Base-by-base conservation (phyloP, 495 filamentous ascomycete species). In the Amphirosellinia nigrospora region DNA sequence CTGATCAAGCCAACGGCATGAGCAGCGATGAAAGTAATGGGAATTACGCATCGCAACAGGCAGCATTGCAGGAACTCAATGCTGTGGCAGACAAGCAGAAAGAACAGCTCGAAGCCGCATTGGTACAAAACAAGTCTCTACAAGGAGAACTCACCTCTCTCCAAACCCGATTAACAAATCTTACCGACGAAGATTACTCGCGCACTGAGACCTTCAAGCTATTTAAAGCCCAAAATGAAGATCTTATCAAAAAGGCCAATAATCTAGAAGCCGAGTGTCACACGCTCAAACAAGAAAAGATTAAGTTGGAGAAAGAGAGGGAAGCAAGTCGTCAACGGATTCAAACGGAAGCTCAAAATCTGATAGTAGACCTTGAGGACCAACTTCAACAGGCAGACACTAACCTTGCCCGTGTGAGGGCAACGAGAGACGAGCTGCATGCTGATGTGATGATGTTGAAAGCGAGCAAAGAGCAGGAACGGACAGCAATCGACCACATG, bases 171-270 rank as follows among this genome's bases (percentile, higher is more conserved):
- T 77, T 82, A 52, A 88, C 92, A 2, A 90, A 87, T 66, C 83
- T 96, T 46, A 90, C 92, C 0, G 95, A 99, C 74, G 96, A 99
- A 64, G 96, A 99, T 74, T 98, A 97, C 78, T 90, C 93, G 50
- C 88, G 92, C 63, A 97, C 93, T 43, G 93, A 98, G 73, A 85
- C 97, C 11, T 98, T 98, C 85, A 97, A 97, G 78, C 87, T 90
- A 70, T 86, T 98, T 68, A 96, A 93, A 80, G 88, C 87, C 34
- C 93, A 97, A 73, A 91, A 97, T 73, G 94, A 98, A 70, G 96
- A 98, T 77, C 88, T 96, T 21, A 92, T 97, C 64, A 93, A 92
- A 74, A 89, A 94, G 10, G 88, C 97, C 77, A 98, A 98, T 77
- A 88, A 97, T 75, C 81, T 98, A 75, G 94, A 98, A 79, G 94